Base-by-base conservation (phyloP, 148 eudicot species). In the Chenopodium suecicum region DNA sequence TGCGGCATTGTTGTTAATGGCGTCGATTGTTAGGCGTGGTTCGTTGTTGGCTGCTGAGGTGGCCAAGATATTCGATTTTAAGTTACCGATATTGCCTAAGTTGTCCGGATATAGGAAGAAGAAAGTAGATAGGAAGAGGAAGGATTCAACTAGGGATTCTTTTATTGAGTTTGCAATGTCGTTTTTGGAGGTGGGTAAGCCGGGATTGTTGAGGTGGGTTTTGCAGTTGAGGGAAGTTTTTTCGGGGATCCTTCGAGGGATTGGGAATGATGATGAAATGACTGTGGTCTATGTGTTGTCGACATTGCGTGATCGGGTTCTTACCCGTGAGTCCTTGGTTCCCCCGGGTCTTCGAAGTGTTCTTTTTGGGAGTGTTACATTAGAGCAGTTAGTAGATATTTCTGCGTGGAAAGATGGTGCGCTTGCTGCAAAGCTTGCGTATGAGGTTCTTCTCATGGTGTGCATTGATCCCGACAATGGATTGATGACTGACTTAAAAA, bases 391-490 rank as follows among this genome's bases (percentile, higher is more conserved):
- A 81, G 83, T 83, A 54, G 80, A 71, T 37, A 88, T 97, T 78
- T 89, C 97, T 2, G 94, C 89, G 66, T 87, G 99, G 83, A 88
- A 86, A 44, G 85, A 87, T 80, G 91, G 86, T 75, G 88, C 78
- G 60, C 83, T 85, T 81, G 97, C 88, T 77, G 90, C 93, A 14
- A 90, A 90, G 85, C 75, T 87, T 48, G 97, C 98, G 2, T 87
- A 92, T 76, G 72, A 82, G 62, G 95, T 97, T 84, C 88, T 97
- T 77, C 62, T 84, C 50, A 83, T 81, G 89, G 97, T 91, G 71
- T 94, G 99, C 77, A 94, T 92, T 62, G 91, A 97, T 87, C 97
- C 98, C 81, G 85, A 86, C 47, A 97, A 92, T 87, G 99, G 99
- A 54, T 86, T 97, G 86, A 97, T 94, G 99, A 94, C 97, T 19